Evolutionary conservation across 2,329 filamentous ascomycete genomes (phyloP).

Genomic region (Onygenales sp.): DNA sequence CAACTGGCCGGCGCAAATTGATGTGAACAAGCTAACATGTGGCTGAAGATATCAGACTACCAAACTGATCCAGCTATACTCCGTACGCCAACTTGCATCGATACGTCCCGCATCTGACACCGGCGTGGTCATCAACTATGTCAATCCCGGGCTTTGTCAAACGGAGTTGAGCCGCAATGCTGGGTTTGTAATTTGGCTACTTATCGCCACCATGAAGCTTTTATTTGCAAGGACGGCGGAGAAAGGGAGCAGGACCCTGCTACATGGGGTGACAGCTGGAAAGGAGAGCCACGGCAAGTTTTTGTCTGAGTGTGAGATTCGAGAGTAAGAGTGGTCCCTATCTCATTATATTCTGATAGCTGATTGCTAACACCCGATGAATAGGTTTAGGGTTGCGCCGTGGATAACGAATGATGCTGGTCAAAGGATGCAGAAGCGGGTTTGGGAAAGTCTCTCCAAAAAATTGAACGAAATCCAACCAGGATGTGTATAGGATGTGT

Average conservation of each 20-base stretch:
- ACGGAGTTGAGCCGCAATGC: constrained; percentile 36
- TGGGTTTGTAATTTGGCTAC: neutral
- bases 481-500: constrained; percentile 12
- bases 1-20: neutral
- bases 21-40: neutral
- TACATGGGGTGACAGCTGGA: constrained; percentile 30
- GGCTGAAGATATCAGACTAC: constrained; percentile 33
- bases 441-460: constrained; percentile 36
- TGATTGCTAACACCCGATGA: neutral
- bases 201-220: constrained; percentile 19
- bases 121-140: constrained; percentile 40
- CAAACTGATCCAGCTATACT: constrained; percentile 42
- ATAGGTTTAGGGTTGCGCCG: constrained; percentile 8
- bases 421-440: constrained; percentile 22
- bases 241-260: constrained; percentile 38
- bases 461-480: constrained; percentile 36
- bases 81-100: constrained; percentile 31
- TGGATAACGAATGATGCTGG: constrained; percentile 32
- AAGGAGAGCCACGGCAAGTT: constrained; percentile 39
- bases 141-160: constrained; percentile 47
- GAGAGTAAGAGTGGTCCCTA: constrained; percentile 1
- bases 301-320: constrained; percentile 27
- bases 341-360: neutral
- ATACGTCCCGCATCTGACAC: constrained; percentile 17
- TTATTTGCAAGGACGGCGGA: constrained; percentile 38